Percentiles rank a stretch among this genome's conserved stretches.
Evolutionary conservation across 1,284 basidiomycete genomes (phyloP).

Genomic region (Fomitopsis pinicola): DNA sequence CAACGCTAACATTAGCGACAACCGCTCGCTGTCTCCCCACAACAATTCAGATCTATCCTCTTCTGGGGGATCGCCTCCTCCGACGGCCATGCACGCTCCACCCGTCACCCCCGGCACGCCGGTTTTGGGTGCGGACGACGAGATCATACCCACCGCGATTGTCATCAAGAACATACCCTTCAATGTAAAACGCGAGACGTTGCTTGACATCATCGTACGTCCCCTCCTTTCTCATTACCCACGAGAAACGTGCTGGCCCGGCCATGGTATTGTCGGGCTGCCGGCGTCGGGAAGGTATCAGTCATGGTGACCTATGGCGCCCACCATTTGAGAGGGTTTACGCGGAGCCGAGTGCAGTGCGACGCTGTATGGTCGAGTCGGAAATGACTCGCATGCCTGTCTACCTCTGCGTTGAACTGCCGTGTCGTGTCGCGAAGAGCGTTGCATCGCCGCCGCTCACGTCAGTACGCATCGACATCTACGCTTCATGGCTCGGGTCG

Average conservation of each 20-base stretch:
- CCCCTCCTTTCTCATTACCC: constrained; percentile 5
- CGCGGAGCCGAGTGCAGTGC: no score
- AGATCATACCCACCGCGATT: constrained; percentile 98
- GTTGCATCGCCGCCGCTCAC: no score
- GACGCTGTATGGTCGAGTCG: no score
- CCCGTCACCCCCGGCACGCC: constrained; percentile 46
- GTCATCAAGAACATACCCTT: constrained; percentile 99
- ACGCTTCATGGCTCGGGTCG: background rate
- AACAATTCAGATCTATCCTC: constrained; percentile 84
- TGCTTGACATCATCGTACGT: constrained; percentile 93
- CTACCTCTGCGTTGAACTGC: no score
- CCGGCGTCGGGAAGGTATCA: no score
- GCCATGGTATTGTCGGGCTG: background rate
- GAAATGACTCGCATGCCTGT: no score
- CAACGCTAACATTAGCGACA: constrained; percentile 50
- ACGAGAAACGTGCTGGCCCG: constrained; percentile 3
- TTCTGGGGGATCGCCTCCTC: constrained; percentile 70
- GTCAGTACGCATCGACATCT: no score
- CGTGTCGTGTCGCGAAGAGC: no score
- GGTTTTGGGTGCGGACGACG: constrained; percentile 66
- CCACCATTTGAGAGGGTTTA: no score
- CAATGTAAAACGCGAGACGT: constrained; percentile 93
- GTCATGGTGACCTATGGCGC: no score
- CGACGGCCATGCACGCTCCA: constrained; percentile 49
- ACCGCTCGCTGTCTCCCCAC: constrained; percentile 77